These are phyloP conservation scores for Rosa lucieae DNA, from an alignment of 306 rosid species.

Conservation along the genomic window DNA sequence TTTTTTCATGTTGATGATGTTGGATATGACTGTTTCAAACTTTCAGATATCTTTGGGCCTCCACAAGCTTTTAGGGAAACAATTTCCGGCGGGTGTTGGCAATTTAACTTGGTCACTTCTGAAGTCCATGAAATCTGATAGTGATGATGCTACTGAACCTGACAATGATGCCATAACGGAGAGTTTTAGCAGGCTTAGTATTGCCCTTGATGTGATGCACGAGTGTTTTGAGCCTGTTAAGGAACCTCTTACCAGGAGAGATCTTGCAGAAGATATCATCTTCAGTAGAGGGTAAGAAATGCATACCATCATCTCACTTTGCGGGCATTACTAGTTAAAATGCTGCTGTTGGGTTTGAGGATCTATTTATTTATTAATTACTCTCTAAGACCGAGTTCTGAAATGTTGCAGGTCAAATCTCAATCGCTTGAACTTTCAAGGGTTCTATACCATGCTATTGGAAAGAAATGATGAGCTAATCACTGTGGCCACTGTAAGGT, in stretches of 20 bases:
- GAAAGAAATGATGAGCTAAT: conserved; percentile 75
- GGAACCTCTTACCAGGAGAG: conserved; percentile 55
- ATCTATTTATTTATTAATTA: neutral
- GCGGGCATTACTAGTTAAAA: neutral
- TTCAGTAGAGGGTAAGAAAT: conserved; percentile 67
- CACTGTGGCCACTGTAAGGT: conserved; percentile 81
- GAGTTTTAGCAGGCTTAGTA: conserved; percentile 62
- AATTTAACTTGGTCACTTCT: conserved; percentile 74
- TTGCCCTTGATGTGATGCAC: conserved; percentile 79
- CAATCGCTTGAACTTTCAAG: conserved; percentile 70
- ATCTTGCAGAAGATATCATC: conserved; percentile 68
- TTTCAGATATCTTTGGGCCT: conserved; percentile 64
- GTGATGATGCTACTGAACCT: conserved; percentile 18
- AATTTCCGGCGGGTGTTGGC: conserved; percentile 45
- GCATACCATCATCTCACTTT: conserved; percentile 19
- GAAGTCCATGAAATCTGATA: conserved; percentile 40
- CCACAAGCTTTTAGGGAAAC: conserved; percentile 46
- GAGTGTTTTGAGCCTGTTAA: conserved; percentile 87
- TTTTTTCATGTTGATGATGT: neutral
- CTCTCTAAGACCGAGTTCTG: conserved; percentile 16
- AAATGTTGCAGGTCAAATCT: conserved; percentile 63
- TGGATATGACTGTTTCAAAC: conserved; percentile 26
- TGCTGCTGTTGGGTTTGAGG: neutral
- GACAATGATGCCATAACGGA: conserved; percentile 40
- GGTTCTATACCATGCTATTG: conserved; percentile 74